Conservation (phyloP, 1,284 basidiomycete species). For the Apiotrichum montevideense region DNA sequence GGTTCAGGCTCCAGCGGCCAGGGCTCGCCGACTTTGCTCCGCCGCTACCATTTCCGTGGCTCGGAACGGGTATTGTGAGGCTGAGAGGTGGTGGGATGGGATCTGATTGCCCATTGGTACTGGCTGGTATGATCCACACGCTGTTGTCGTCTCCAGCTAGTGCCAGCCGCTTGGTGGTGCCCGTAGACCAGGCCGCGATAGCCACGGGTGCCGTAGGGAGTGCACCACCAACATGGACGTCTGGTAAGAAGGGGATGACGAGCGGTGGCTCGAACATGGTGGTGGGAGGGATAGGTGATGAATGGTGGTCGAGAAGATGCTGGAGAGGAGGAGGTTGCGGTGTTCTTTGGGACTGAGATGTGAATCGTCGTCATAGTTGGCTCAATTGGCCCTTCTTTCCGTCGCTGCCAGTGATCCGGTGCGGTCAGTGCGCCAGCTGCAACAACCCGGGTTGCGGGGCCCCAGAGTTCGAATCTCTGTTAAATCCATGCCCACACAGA, state of each 20-base stretch:
- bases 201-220: conserved; percentile 30
- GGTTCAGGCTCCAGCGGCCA: too few relatives aligned
- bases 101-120: neutral
- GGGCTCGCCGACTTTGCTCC: too few relatives aligned
- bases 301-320: neutral
- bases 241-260: conserved; percentile 27
- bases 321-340: neutral
- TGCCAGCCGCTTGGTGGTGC: conserved; percentile 26
- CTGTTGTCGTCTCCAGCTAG: conserved; percentile 32
- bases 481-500: too few relatives aligned
- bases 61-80: neutral
- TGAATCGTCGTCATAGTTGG: too few relatives aligned
- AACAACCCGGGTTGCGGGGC: too few relatives aligned
- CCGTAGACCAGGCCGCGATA: conserved; percentile 28
- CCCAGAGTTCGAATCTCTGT: too few relatives aligned
- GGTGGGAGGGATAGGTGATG: too few relatives aligned
- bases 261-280: conserved; percentile 15
- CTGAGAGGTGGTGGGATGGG: conserved; percentile 1
- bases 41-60: too few relatives aligned
- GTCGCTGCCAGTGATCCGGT: too few relatives aligned
- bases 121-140: conserved; percentile 28
- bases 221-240: conserved; percentile 10
- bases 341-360: too few relatives aligned
- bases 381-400: too few relatives aligned
- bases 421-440: too few relatives aligned